Base-by-base conservation (phyloP, 495 filamentous ascomycete species). In the Penicillium odoratum region DNA sequence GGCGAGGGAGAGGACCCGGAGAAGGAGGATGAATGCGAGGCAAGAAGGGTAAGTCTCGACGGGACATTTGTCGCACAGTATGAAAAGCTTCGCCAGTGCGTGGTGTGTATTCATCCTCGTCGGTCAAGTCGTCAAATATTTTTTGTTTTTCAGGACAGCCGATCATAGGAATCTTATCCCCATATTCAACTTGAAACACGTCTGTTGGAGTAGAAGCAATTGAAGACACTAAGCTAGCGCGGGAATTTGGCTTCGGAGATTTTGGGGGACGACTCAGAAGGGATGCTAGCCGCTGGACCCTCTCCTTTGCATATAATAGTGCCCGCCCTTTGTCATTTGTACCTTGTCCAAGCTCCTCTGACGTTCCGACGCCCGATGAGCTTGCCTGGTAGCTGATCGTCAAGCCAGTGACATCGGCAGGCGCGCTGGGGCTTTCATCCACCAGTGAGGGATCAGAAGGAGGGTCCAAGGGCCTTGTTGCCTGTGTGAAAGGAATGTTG, bases 1-100 rank as follows among this genome's bases (percentile, higher is more conserved):
- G 78, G 28, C 85, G 85, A 29, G 87, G 89, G 11, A 74, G 73
- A 31, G 79, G 55, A 11, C 75, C 75, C 7, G 73, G 64, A 48
- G 73, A 72, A 0, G 69, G 69, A 53, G 71, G 59, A 54, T 65
- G 74, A 59, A 75, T 63, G 49, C 74, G 70, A 65, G 64, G 71
- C 51, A 74, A 51, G 57, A 74, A 67, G 59, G 57, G 58, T 36
- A 73, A 62, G 48, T 76, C 73, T 60, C 59, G 64, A 59, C 64
- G 67, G 67, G 70, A 69, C 75, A 77, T 76, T 70, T 69, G 75
- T 59, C 58, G 69, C 53, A 73, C 68, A 52, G 70, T 57, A 53
- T 65, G 55, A 55, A 71, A 70, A 46, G 70, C 68, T 69, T 77
- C 61, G 18, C 67, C 69, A 51, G 58, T 68, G 62, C 51, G 66